Conservation (phyloP, 805 yeast genomes). For the Ogataea neopini region DNA sequence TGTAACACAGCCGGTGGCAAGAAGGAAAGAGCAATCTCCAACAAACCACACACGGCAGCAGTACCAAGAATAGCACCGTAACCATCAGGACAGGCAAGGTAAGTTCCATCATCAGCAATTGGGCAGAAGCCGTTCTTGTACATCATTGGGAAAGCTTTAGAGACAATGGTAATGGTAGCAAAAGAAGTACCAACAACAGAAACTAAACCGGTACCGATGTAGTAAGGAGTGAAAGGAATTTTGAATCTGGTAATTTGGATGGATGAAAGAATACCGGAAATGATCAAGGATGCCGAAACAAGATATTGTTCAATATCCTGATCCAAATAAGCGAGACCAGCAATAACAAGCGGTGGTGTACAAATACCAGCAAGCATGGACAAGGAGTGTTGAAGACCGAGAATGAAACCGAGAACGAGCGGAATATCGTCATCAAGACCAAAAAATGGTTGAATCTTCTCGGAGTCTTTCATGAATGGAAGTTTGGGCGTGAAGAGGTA, state of each 20-base stretch:
- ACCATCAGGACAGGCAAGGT: constrained; percentile 83
- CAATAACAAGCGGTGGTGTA: constrained; percentile 77
- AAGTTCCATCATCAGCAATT: constrained; percentile 58
- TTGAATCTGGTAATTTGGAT: constrained; percentile 83
- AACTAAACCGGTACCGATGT: constrained; percentile 82
- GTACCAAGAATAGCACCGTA: constrained; percentile 87
- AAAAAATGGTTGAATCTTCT: constrained; percentile 75
- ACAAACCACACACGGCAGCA: constrained; percentile 71
- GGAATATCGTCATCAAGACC: constrained; percentile 83
- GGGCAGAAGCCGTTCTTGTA: constrained; percentile 72
- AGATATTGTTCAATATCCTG: constrained; percentile 54
- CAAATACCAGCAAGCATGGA: constrained; percentile 93
- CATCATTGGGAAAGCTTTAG: constrained; percentile 78
- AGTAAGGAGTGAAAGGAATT: constrained; percentile 70
- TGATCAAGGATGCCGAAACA: constrained; percentile 72
- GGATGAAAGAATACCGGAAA: constrained; percentile 66
- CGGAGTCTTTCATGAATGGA: constrained; percentile 57
- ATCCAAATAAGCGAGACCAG: constrained; percentile 60
- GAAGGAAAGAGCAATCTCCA: constrained; percentile 74
- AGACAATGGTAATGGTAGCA: constrained; percentile 80
- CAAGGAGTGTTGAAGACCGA: constrained; percentile 85
- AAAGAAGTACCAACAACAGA: constrained; percentile 92
- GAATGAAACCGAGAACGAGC: constrained; percentile 65
- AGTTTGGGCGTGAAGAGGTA: constrained; percentile 77
- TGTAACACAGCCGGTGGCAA: constrained; percentile 72